Conservation (phyloP, 192 early-diverging fungal species). For the Coemansia pectinata region DNA sequence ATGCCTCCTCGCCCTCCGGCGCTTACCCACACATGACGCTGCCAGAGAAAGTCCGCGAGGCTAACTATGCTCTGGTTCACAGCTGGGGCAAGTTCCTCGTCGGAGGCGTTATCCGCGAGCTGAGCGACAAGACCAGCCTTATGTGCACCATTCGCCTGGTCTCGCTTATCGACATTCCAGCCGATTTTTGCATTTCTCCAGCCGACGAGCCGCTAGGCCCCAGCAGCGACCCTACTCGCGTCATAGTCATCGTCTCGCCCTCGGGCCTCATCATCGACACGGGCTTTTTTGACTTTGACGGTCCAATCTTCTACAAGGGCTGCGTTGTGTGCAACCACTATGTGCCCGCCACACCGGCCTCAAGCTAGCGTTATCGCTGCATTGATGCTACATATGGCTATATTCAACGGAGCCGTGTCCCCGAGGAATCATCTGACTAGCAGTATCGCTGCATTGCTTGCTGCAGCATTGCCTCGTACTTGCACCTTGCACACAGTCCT, state of each 20-base stretch:
- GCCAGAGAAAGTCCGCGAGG: constrained; percentile 41
- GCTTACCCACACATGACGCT: constrained; percentile 28
- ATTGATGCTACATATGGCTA: background rate
- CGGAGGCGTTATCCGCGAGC: constrained; percentile 35
- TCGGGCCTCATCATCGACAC: constrained; percentile 37
- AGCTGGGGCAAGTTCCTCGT: constrained; percentile 44
- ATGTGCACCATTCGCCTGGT: constrained; percentile 15
- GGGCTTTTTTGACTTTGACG: constrained; percentile 42
- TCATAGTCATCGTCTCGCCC: constrained; percentile 44
- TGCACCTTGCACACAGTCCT: constrained; percentile 23
- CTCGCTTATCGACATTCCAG: constrained; percentile 42
- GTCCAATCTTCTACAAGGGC: constrained; percentile 46
- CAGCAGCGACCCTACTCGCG: constrained; percentile 39
- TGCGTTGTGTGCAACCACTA: constrained; percentile 29
- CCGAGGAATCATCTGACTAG: background rate
- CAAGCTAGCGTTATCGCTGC: background rate
- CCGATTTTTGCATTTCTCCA: constrained; percentile 49
- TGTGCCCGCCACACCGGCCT: background rate
- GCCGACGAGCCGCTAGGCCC: constrained; percentile 47
- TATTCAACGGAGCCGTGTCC: background rate
- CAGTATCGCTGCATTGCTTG: constrained; percentile 13
- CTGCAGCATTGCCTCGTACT: constrained; percentile 34
- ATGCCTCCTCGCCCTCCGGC: constrained; percentile 20
- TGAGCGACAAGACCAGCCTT: constrained; percentile 3
- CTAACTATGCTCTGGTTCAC: constrained; percentile 45